A percentile compares a stretch with the other conserved stretches of the same genome.
Conservation (phyloP, 2,329 filamentous ascomycete genomes). For the Zarea fungicola region DNA sequence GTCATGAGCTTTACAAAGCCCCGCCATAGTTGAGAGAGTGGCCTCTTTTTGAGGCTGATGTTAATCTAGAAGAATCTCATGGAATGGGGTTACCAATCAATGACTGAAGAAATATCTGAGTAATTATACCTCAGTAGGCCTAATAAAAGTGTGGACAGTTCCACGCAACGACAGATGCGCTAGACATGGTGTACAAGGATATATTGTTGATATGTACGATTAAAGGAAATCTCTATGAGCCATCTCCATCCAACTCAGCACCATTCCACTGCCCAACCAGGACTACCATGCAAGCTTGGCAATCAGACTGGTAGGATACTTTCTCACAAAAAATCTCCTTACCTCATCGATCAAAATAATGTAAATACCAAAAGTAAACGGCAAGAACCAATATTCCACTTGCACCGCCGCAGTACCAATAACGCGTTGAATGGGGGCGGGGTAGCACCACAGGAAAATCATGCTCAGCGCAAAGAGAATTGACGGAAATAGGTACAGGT, state of each 20-base stretch:
- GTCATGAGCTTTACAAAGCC: too few relatives aligned
- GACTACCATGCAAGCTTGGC: constrained; percentile 55
- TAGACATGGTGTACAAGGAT: too few relatives aligned
- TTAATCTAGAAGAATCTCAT: too few relatives aligned
- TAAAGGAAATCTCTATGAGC: background rate
- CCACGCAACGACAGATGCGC: too few relatives aligned
- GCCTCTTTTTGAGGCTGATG: too few relatives aligned
- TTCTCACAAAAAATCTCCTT: constrained; percentile 58
- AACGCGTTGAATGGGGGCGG: constrained; percentile 56
- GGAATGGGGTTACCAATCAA: too few relatives aligned
- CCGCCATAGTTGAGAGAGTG: too few relatives aligned
- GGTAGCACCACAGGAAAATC: constrained; percentile 66
- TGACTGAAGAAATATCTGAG: too few relatives aligned
- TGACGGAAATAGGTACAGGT: constrained; percentile 64
- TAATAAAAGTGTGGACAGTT: too few relatives aligned
- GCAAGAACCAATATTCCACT: constrained; percentile 71
- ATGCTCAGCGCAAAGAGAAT: constrained; percentile 65
- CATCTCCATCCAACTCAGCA: background rate
- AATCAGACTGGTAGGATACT: constrained; percentile 50
- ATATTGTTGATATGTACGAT: too few relatives aligned
- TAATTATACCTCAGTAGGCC: too few relatives aligned
- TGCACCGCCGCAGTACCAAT: constrained; percentile 60
- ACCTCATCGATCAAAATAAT: constrained; percentile 61
- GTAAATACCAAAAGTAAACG: constrained; percentile 59
- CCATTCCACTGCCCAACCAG: background rate